Percentiles rank a stretch among this genome's conserved stretches.
These are phyloP conservation scores for Fraxinus baroniana DNA, from an alignment of 305 asterid species.

Conservation along the genomic window DNA sequence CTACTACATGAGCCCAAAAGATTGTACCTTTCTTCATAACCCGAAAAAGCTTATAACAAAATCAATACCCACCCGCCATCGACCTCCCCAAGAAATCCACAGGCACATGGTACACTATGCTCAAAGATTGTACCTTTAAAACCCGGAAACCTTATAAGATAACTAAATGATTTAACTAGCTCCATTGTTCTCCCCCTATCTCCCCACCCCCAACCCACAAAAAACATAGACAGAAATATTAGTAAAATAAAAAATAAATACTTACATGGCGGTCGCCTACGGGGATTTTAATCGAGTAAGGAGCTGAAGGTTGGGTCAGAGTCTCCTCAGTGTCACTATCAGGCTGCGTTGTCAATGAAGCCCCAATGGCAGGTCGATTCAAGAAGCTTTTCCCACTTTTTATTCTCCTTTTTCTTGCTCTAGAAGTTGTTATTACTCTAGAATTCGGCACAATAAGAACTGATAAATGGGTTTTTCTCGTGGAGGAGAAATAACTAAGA, in stretches of 20 bases:
- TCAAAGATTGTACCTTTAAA: background rate
- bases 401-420: constrained; percentile 30
- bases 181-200: background rate
- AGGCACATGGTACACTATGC: background rate
- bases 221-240: background rate
- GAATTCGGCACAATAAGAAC: constrained; percentile 32
- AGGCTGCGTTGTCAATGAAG: constrained; percentile 37
- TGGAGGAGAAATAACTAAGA: constrained; percentile 22
- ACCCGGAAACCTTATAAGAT: background rate
- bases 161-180: background rate
- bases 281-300: constrained; percentile 61
- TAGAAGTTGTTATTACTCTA: constrained; percentile 21
- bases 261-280: constrained; percentile 77
- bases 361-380: constrained; percentile 26
- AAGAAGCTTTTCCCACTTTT: constrained; percentile 25
- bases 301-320: constrained; percentile 43
- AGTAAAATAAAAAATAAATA: background rate
- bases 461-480: constrained; percentile 21
- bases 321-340: constrained; percentile 31
- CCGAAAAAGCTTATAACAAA: background rate
- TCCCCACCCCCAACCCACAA: constrained; percentile 4
- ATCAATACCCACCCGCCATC: background rate
- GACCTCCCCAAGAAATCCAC: background rate
- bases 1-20: background rate
- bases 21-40: background rate